Base-by-base conservation (phyloP, 2,329 filamentous ascomycete genomes). In the Phyllosticta paracitricarpa region DNA sequence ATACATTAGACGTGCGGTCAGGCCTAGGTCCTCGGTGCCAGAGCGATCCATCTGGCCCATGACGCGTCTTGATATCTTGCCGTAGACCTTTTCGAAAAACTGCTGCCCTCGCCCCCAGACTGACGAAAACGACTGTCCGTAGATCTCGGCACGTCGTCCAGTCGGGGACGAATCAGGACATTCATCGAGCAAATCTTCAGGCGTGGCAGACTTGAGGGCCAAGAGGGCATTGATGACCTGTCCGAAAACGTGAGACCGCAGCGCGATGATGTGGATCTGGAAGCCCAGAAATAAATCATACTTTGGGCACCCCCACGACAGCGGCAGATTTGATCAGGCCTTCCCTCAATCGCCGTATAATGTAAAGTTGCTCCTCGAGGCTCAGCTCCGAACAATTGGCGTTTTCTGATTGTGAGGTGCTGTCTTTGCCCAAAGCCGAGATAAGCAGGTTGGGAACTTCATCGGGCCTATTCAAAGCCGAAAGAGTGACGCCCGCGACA, bases 261-360 rank as follows among this genome's bases (percentile, higher is more conserved):
- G 40, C 40, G 1, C 5, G 17, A 6, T 40, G 9, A 14, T 48
- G 14, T 57, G 35, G 61, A n/a, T 14, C 52, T 24, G n/a, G 40
- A 4, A 35, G 33, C 51, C 63, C 30, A 53, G 53, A 22, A 22
- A 51, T 35, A 35, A 5, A 6, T 35, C 59, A 54, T 70, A 81
- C 79, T 75, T 79, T 82, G 7, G 80, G 80, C 56, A 82, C 66
- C 1, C 81, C 80, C 17, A 76, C 76, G 52, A 82, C 74, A 1
- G 78, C 75, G 12, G 76, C 74, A 7, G 74, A 73, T 65, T 82
- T 82, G 33, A 82, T 69, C 28, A 82, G 68, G 1, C 78, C 78
- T 67, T 83, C 80, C 24, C 80, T 70, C 63, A 81, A 75, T 53
- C 78, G 74, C 53, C 78, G 71, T 2, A 75, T 73, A 56, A 82